phyloP scores from a whole-genome alignment of 83 land plant species.

The Picea mariana region DNA sequence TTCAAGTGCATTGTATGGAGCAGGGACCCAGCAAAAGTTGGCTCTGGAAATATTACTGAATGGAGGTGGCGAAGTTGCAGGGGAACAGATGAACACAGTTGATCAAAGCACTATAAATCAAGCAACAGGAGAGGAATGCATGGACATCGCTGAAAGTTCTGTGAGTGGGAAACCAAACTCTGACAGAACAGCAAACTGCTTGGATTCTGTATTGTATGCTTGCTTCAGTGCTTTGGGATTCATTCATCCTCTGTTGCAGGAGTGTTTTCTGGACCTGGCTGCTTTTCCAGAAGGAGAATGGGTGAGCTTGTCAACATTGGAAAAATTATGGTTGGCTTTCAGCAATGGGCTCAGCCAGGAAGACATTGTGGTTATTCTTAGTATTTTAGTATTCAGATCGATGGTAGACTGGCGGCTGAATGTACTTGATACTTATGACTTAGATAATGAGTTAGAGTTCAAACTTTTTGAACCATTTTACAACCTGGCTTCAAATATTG shows the following conservation, averaged over 20 bases:
- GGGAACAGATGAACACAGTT: neutral
- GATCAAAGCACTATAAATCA: neutral
- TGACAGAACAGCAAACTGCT: neutral
- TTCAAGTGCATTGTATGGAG: constrained; percentile 3
- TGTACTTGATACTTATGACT: constrained; percentile 4
- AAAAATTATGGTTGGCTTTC: constrained; percentile 16
- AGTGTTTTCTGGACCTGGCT: constrained; percentile 28
- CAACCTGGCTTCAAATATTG: constrained; percentile 12
- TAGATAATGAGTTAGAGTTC: constrained; percentile 15
- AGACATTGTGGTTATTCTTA: constrained; percentile 17
- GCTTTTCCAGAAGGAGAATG: constrained; percentile 33
- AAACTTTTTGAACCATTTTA: constrained; percentile 17
- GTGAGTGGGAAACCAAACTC: neutral
- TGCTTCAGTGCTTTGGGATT: constrained; percentile 21
- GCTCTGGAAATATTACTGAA: neutral
- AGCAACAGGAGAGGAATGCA: neutral
- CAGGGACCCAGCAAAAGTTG: neutral
- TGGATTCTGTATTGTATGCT: neutral
- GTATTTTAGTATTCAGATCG: constrained; percentile 25
- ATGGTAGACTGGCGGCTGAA: constrained; percentile 24
- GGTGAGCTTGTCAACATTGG: constrained; percentile 17
- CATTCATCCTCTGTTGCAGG: constrained; percentile 28
- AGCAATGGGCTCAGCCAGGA: constrained; percentile 21
- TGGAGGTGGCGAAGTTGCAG: neutral
- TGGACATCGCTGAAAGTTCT: neutral